A percentile compares a stretch with the other conserved stretches of the same genome.
phyloP scores from a whole-genome alignment of 2,329 filamentous ascomycete species.

The Microthyrium microscopicum region DNA sequence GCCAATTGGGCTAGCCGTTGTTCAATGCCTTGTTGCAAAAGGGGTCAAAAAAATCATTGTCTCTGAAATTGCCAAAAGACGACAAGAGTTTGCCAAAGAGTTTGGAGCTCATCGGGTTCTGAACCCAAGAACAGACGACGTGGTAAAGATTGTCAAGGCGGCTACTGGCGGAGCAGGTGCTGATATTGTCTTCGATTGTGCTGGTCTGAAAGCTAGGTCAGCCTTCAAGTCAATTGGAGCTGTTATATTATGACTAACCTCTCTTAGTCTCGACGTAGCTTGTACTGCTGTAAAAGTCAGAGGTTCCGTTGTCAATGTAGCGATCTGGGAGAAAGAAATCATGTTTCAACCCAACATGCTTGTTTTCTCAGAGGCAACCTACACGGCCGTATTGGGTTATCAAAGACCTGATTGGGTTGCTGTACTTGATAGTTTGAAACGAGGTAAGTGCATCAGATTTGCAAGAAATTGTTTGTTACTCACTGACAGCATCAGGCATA shows the following conservation, averaged over 20 bases:
- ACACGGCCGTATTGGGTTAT: constrained; percentile 33
- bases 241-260: no score
- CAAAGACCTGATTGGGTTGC: constrained; percentile 37
- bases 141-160: constrained; percentile 15
- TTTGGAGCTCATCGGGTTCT: constrained; percentile 15
- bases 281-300: constrained; percentile 14
- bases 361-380: constrained; percentile 36
- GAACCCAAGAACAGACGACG: constrained; percentile 14
- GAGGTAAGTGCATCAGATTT: constrained; percentile 13
- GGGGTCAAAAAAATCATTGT: constrained; percentile 15
- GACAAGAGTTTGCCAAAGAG: constrained; percentile 13
- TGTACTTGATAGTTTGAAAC: constrained; percentile 35
- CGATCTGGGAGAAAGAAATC: constrained; percentile 26
- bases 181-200: constrained; percentile 20
- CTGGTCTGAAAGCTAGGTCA: constrained; percentile 16
- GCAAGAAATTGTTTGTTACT: no score
- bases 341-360: constrained; percentile 37
- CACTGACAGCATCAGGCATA: no score
- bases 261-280: constrained; percentile 17
- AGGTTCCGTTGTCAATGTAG: constrained; percentile 19
- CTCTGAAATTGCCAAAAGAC: constrained; percentile 13
- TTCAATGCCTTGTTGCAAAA: constrained; percentile 17
- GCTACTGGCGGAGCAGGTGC: constrained; percentile 17
- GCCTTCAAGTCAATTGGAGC: no score
- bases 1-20: constrained; percentile 16